phyloP scores from a whole-genome alignment of 2,329 filamentous ascomycete species.

The Colletotrichum chrysophilum region DNA sequence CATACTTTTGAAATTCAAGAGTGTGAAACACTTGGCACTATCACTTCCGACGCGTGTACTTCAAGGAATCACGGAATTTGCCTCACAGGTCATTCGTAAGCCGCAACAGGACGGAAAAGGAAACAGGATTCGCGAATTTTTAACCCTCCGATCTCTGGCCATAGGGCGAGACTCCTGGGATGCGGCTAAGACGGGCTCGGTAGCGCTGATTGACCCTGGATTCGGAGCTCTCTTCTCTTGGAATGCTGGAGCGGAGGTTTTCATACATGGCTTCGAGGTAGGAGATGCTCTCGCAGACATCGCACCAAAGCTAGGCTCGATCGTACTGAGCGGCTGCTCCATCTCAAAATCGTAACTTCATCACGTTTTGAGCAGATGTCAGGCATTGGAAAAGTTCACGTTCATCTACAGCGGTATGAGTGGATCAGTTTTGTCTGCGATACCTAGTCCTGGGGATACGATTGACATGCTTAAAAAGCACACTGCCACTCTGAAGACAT shows the following conservation, averaged over 20 bases:
- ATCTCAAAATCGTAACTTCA: background rate
- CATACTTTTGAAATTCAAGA: background rate
- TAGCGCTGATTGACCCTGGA: background rate
- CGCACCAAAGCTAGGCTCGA: background rate
- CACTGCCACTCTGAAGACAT: background rate
- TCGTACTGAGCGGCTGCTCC: background rate
- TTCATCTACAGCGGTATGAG: background rate
- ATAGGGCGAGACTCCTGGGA: accelerated
- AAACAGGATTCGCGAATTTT: background rate
- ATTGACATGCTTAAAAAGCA: background rate
- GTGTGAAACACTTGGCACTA: background rate
- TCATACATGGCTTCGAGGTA: background rate
- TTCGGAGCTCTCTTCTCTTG: background rate
- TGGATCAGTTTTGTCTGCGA: background rate
- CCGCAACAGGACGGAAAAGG: background rate
- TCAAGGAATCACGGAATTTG: background rate
- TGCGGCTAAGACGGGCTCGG: background rate
- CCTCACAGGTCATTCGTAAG: background rate
- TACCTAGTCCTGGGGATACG: background rate
- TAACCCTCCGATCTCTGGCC: background rate
- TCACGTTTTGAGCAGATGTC: background rate
- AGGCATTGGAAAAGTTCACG: background rate
- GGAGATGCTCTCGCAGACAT: background rate
- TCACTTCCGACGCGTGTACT: background rate
- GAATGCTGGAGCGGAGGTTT: background rate